Percentiles rank a stretch among this genome's conserved stretches.
Conservation (phyloP, 2,329 filamentous ascomycete genomes). For the Epichloe sibirici region DNA sequence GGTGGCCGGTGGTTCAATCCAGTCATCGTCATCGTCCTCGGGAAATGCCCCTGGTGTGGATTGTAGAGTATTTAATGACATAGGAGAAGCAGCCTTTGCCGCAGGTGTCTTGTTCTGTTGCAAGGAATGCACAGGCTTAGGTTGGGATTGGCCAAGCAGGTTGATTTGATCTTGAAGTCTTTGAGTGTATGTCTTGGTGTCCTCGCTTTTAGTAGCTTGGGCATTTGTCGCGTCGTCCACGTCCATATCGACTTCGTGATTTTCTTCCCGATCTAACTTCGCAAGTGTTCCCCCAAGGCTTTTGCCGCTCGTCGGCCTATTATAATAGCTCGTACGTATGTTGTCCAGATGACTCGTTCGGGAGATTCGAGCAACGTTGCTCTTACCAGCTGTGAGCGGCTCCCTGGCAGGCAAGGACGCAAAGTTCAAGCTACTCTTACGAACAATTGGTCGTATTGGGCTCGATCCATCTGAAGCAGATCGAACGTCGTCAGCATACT, state of each 20-base stretch:
- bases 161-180: slow-evolving; percentile 87
- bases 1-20: slow-evolving; percentile 42
- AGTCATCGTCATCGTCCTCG: slow-evolving; percentile 48
- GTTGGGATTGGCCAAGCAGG: slow-evolving; percentile 47
- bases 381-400: slow-evolving; percentile 74
- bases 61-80: slow-evolving; percentile 19
- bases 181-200: slow-evolving; percentile 78
- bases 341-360: slow-evolving; percentile 69
- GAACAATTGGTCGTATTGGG: slow-evolving; percentile 61
- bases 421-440: slow-evolving; percentile 93
- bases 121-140: slow-evolving; percentile 28
- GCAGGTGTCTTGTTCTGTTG: slow-evolving; percentile 21
- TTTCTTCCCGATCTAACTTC: slow-evolving; percentile 31
- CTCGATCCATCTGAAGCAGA: slow-evolving; percentile 61
- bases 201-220: slow-evolving; percentile 29
- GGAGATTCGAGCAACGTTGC: slow-evolving; percentile 59
- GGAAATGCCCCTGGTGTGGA: slow-evolving; percentile 49
- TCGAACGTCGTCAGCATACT: slow-evolving; percentile 31
- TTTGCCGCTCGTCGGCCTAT: slow-evolving; percentile 60
- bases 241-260: slow-evolving; percentile 43
- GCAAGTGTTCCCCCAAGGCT: slow-evolving; percentile 43
- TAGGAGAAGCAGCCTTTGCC: slow-evolving; percentile 16
- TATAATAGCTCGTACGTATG: slow-evolving; percentile 61
- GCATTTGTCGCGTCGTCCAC: slow-evolving; percentile 28
- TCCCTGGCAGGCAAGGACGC: slow-evolving; percentile 85